Base-by-base conservation (phyloP, 1,284 basidiomycete genomes). In the Sanghuangporus weigelae region DNA sequence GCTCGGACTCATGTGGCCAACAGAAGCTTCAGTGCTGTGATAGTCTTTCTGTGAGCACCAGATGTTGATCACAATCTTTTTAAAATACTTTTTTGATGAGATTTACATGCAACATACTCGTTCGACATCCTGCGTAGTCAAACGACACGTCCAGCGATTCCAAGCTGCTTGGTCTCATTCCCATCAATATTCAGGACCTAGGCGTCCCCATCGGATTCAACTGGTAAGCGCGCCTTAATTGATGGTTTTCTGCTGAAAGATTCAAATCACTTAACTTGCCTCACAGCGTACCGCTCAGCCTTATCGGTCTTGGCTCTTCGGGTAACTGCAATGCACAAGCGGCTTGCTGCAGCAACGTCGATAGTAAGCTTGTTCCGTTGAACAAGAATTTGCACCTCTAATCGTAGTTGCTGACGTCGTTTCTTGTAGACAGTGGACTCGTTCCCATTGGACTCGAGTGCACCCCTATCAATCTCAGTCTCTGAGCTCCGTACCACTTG, bases 391-490 rank as follows among this genome's bases (percentile, higher is more conserved):
- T 31, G 26, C 26, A 4, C 26, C 26, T 31, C 26, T 31, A 19
- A 12, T 54, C 38, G n/a, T 40, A 14, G 36, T 51, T 55, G 42
- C 19, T 6, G 35, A 59, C 23, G 23, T 19, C 48, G 2, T 49
- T 23, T 49, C 19, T 51, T 23, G 10, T n/a, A 49, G 48, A 49
- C 48, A 10, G n/a, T 10, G 31, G 38, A 16, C 31, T 35, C 49
- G 44, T 65, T 14, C 56, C 56, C 7, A 55, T 65, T 57, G 64
- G 64, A 11, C 26, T 65, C 46, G 53, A 42, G 36, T 65, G 60
- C 49, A 40, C 26, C 7, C 64, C 64, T 16, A 42, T 65, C 23
- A 50, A 42, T 40, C 60, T 65, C 16, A 31, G 31, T 36, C 53
- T 55, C 4, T 55, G n/a, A 35, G n/a, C 5, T 11, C 53, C 14